A percentile compares a stretch with the other conserved stretches of the same genome.
Conservation (phyloP, 768 basidiomycete genomes). For the Dioszegia aurantiaca region DNA sequence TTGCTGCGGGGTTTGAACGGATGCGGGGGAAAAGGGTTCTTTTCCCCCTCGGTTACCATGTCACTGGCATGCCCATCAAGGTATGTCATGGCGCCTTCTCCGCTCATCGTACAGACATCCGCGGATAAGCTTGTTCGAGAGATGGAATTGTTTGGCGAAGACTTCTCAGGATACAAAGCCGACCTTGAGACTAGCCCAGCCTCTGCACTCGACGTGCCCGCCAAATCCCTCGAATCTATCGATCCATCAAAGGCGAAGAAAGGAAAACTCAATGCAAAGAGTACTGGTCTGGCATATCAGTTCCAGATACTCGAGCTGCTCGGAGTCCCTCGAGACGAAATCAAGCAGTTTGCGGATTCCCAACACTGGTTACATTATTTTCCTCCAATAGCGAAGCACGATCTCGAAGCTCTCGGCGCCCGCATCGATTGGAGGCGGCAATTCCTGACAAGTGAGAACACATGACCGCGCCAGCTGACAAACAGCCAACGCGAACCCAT, state of each 20-base stretch:
- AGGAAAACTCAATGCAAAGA: slow-evolving; percentile 88
- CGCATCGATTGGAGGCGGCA: slow-evolving; percentile 95
- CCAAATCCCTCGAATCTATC: slow-evolving; percentile 41
- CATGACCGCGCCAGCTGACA: background rate
- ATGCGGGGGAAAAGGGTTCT: slow-evolving; percentile 90
- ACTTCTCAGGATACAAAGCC: slow-evolving; percentile 70
- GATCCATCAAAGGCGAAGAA: slow-evolving; percentile 76
- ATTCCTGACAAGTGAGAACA: slow-evolving; percentile 70
- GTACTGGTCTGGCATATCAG: slow-evolving; percentile 89
- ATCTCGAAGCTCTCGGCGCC: slow-evolving; percentile 83
- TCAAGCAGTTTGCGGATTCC: slow-evolving; percentile 97
- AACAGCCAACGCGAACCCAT: slow-evolving; percentile 79
- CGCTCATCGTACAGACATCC: slow-evolving; percentile 64
- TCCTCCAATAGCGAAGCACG: slow-evolving; percentile 90
- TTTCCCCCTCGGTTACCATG: slow-evolving; percentile 97
- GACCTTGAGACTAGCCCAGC: slow-evolving; percentile 47
- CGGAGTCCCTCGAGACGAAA: slow-evolving; percentile 78
- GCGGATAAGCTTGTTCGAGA: slow-evolving; percentile 96
- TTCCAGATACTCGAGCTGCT: slow-evolving; percentile 99
- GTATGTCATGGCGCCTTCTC: slow-evolving; percentile 56
- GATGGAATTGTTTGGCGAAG: slow-evolving; percentile 87
- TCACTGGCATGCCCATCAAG: slow-evolving; percentile 99
- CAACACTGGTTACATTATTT: slow-evolving; percentile 88
- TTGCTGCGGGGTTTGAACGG: slow-evolving; percentile 88
- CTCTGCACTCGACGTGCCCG: slow-evolving; percentile 51